These are phyloP conservation scores for Trichophyton schoenleinii DNA, from an alignment of 2,329 filamentous ascomycete genomes.

Conservation along the genomic window DNA sequence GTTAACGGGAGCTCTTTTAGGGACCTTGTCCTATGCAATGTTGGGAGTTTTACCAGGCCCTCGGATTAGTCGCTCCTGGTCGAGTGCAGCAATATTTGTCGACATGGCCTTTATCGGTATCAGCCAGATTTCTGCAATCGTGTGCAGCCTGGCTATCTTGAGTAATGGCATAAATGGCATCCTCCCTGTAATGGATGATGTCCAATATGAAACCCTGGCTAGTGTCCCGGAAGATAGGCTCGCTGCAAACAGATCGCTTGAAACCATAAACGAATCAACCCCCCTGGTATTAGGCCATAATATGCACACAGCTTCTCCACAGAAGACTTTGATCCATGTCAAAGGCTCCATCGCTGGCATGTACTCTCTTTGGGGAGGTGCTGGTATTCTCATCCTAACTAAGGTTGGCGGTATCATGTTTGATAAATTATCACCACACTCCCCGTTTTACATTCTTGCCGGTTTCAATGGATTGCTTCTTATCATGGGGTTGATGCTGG, in stretches of 20 bases:
- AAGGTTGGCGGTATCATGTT: slow-evolving; percentile 84
- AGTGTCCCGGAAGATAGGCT: not conserved
- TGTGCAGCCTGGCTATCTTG: slow-evolving; percentile 82
- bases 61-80: slow-evolving; percentile 58
- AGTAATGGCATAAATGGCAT: slow-evolving; percentile 60
- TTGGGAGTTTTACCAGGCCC: slow-evolving; percentile 70
- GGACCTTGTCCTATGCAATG: slow-evolving; percentile 62
- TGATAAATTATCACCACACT: slow-evolving; percentile 58
- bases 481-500: slow-evolving; percentile 18
- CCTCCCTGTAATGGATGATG: not conserved
- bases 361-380: slow-evolving; percentile 82
- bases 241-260: not conserved
- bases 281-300: slow-evolving; percentile 20
- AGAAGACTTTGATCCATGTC: slow-evolving; percentile 41
- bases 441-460: slow-evolving; percentile 92
- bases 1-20: slow-evolving; percentile 56
- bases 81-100: slow-evolving; percentile 56
- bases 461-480: slow-evolving; percentile 67
- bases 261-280: slow-evolving; percentile 16
- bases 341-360: slow-evolving; percentile 93
- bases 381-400: slow-evolving; percentile 78
- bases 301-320: not conserved
- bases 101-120: slow-evolving; percentile 72
- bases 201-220: not conserved
- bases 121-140: slow-evolving; percentile 91